These are phyloP conservation scores for Chalciporus piperatoides DNA, from an alignment of 1,284 basidiomycete species.

Conservation along the genomic window DNA sequence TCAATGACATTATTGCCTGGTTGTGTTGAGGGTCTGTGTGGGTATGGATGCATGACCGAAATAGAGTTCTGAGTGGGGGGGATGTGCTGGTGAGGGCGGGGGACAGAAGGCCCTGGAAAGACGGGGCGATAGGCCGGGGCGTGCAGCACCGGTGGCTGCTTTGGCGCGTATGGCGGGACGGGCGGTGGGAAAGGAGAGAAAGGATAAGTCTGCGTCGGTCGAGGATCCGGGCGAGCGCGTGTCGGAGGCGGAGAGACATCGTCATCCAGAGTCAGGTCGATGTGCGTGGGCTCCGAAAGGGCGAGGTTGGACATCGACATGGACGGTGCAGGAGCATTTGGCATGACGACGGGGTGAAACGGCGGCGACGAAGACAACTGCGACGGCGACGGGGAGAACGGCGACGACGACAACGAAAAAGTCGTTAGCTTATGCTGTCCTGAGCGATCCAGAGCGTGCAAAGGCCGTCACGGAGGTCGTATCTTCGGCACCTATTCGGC, in stretches of 20 bases:
- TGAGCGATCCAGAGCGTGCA: conserved; percentile 11
- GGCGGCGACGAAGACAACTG: conserved; percentile 2
- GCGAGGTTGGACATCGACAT: conserved; percentile 34
- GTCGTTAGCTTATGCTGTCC: not conserved
- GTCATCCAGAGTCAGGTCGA: conserved; percentile 63
- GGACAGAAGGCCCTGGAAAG: conserved; percentile 42
- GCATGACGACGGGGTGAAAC: conserved; percentile 22
- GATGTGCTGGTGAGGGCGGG: conserved; percentile 22
- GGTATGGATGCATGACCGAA: conserved; percentile 14
- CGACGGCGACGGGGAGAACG: conserved; percentile 3
- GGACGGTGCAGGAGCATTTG: conserved; percentile 27
- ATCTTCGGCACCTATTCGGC: conserved; percentile 32
- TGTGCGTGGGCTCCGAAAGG: conserved; percentile 41
- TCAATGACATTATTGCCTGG: conserved; percentile 60
- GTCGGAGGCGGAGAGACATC: conserved; percentile 36
- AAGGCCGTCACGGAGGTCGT: conserved; percentile 20
- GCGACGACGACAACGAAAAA: conserved; percentile 2
- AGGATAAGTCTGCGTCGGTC: conserved; percentile 34
- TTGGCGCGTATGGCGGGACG: conserved; percentile 20
- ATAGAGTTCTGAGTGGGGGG: conserved; percentile 20
- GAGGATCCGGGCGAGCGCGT: conserved; percentile 31
- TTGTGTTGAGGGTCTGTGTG: conserved; percentile 20
- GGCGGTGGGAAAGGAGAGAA: conserved; percentile 19
- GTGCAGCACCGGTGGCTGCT: conserved; percentile 22
- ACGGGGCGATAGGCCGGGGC: conserved; percentile 41